phyloP scores from a whole-genome alignment of 176 grass and related monocot species.

The Triticum turgidum region DNA sequence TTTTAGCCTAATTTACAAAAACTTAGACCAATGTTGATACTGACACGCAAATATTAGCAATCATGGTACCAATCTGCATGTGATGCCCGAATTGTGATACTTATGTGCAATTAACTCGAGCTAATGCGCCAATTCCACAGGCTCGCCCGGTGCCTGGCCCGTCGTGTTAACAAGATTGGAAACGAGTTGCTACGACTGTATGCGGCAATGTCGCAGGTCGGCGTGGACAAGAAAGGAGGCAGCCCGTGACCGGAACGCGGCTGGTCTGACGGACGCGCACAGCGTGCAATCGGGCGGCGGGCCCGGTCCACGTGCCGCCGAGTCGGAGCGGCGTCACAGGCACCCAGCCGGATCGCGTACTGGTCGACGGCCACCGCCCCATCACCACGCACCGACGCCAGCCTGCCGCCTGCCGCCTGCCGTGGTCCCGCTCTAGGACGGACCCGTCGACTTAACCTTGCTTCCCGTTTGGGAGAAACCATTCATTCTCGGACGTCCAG shows the following conservation, averaged over 20 bases:
- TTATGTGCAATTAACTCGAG: not conserved
- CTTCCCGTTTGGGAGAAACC: slow-evolving; percentile 5
- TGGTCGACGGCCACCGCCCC: slow-evolving; percentile 19
- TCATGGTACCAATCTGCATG: too few species aligned
- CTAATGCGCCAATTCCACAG: not conserved
- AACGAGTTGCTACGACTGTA: not conserved
- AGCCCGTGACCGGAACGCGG: not conserved
- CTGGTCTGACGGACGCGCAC: slow-evolving; percentile 12
- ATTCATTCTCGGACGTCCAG: not conserved
- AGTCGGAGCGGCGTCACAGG: slow-evolving; percentile 46
- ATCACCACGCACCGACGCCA: slow-evolving; percentile 39
- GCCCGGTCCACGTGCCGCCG: slow-evolving; percentile 60
- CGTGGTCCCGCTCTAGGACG: not conserved
- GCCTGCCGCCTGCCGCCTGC: not conserved
- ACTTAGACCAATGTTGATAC: too few species aligned
- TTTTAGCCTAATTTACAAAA: too few species aligned
- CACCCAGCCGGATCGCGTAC: not conserved
- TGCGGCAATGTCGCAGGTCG: not conserved
- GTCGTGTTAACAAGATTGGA: not conserved
- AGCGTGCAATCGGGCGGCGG: not conserved
- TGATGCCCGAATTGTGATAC: too few species aligned
- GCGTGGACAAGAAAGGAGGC: not conserved
- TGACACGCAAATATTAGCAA: too few species aligned
- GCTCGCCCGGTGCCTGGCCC: not conserved
- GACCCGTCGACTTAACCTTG: not conserved